Percentiles rank a stretch among this genome's conserved stretches.
phyloP scores from a whole-genome alignment of 2,329 filamentous ascomycete genomes.

The Endoconidiophora polonica region DNA sequence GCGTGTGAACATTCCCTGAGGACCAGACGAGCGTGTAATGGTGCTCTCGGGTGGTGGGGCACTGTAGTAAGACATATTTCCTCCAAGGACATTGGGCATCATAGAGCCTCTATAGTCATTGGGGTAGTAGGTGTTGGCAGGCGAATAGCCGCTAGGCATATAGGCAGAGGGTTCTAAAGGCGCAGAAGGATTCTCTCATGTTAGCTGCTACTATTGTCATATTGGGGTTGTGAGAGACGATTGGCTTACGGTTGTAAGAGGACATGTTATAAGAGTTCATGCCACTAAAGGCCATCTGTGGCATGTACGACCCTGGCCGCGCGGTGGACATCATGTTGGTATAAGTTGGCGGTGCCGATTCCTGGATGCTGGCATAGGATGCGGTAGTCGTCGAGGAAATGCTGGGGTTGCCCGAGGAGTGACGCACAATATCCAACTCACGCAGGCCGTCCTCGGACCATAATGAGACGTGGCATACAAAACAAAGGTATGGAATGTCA shows the following conservation, averaged over 20 bases:
- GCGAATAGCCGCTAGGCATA: conserved; percentile 20
- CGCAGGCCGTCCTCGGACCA: conserved; percentile 48
- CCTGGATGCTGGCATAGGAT: conserved; percentile 17
- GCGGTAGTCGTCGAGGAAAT: conserved; percentile 61
- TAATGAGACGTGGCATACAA: conserved; percentile 49
- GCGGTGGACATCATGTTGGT: conserved; percentile 24
- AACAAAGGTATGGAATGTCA: conserved; percentile 37
- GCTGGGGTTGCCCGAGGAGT: conserved; percentile 50
- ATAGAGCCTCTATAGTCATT: conserved; percentile 13
- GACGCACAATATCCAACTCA: conserved; percentile 50
- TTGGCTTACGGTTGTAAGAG: conserved; percentile 21
- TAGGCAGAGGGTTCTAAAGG: conserved; percentile 2
- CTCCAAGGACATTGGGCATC: conserved; percentile 7
- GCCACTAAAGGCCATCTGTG: conserved; percentile 14
- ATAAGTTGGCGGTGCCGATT: conserved; percentile 18
- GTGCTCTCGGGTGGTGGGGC: conserved; percentile 17
- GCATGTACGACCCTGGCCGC: conserved; percentile 19
- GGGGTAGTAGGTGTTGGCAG: conserved; percentile 17
- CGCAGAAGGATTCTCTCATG: not conserved
- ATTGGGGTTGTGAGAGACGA: not conserved
- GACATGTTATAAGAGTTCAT: conserved; percentile 12
- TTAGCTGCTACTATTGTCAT: not conserved
- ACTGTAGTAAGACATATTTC: conserved; percentile 16
- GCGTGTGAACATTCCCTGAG: conserved; percentile 76
- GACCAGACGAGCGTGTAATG: conserved; percentile 27